Conservation (phyloP, 495 filamentous ascomycete genomes). For the Aspergillus sclerotiicarbonarius region DNA sequence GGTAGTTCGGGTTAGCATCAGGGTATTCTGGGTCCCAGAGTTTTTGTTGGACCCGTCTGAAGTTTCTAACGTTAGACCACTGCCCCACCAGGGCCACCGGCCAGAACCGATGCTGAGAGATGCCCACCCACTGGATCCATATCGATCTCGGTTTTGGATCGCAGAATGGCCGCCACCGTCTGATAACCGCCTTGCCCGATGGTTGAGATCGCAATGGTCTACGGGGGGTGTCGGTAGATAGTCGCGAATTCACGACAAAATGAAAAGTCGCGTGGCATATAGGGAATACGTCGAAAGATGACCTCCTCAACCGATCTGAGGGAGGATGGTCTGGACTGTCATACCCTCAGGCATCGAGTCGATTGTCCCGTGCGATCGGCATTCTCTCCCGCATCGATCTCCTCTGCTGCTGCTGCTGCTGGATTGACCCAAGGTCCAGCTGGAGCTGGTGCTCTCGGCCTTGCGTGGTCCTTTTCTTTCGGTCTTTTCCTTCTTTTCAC, state of each 20-base stretch:
- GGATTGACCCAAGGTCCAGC: conserved; percentile 1
- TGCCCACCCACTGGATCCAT: neutral
- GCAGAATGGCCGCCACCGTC: neutral
- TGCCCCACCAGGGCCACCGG: neutral
- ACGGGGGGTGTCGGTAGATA: neutral
- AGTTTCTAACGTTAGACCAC: neutral
- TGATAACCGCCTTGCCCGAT: neutral
- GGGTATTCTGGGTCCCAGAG: neutral
- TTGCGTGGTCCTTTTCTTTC: neutral
- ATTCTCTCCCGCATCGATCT: conserved; percentile 10
- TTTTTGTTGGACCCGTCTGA: neutral
- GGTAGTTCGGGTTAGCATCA: neutral
- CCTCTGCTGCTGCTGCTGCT: neutral
- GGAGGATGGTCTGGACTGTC: conserved; percentile 5
- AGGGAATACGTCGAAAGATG: neutral
- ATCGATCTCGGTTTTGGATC: neutral
- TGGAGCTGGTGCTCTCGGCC: neutral
- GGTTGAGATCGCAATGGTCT: neutral
- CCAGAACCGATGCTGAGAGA: conserved; percentile 4
- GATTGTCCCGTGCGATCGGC: conserved; percentile 18
- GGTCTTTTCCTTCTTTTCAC: conserved; percentile 8
- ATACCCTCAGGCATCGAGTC: neutral
- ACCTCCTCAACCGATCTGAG: neutral
- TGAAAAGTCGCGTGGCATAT: neutral
- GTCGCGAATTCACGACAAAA: too few species aligned